These are phyloP conservation scores for Candida endomychidarum DNA, from an alignment of 805 yeast species.

Conservation along the genomic window DNA sequence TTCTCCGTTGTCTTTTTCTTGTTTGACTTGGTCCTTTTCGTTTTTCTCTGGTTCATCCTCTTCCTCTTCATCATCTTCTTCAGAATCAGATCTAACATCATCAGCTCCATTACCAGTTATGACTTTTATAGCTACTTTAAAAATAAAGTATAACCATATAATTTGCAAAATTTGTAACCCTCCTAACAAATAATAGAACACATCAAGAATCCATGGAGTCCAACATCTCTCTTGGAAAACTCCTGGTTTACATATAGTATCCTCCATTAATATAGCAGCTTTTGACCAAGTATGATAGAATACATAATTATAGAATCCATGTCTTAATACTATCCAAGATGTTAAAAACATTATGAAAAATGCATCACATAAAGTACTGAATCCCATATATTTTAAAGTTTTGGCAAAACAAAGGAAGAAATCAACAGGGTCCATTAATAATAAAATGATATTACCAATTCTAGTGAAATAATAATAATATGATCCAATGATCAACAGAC, in stretches of 20 bases:
- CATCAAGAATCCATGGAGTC: constrained; percentile 43
- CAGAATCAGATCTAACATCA: constrained; percentile 83
- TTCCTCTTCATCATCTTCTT: constrained; percentile 31
- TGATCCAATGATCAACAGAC: constrained; percentile 64
- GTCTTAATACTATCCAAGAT: constrained; percentile 72
- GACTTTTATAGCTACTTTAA: constrained; percentile 68
- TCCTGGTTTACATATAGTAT: constrained; percentile 40
- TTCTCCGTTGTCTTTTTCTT: constrained; percentile 1
- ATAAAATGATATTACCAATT: constrained; percentile 74
- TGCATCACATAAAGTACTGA: constrained; percentile 57
- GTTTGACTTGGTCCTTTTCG: background rate
- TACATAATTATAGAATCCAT: constrained; percentile 68
- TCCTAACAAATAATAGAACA: constrained; percentile 56
- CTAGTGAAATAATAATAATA: constrained; percentile 71
- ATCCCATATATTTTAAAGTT: constrained; percentile 71
- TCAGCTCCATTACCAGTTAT: constrained; percentile 75
- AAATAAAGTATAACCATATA: constrained; percentile 75
- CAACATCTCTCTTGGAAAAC: constrained; percentile 48
- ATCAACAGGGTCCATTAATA: constrained; percentile 84
- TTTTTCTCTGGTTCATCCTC: constrained; percentile 17
- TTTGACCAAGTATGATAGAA: constrained; percentile 56
- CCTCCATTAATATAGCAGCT: constrained; percentile 37
- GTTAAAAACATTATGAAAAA: constrained; percentile 67
- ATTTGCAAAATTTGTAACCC: constrained; percentile 65
- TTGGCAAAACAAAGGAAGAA: constrained; percentile 71